phyloP scores from a whole-genome alignment of 768 basidiomycete species.

The Boletus subcaerulescens region DNA sequence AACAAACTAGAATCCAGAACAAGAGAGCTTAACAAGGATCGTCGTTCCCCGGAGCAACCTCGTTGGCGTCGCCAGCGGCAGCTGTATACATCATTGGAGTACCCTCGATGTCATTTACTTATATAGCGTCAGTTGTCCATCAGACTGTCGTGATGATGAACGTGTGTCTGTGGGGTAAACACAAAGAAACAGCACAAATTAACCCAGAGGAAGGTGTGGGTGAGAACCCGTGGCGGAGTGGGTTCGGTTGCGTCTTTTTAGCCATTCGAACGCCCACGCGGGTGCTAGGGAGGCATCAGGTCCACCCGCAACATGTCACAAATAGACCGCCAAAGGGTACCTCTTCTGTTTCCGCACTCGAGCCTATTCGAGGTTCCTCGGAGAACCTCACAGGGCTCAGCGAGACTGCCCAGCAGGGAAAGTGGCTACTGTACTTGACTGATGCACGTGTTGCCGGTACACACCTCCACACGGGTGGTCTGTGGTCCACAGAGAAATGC shows the following conservation, averaged over 20 bases:
- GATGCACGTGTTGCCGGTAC: no score
- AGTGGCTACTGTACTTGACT: neutral
- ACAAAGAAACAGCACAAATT: neutral
- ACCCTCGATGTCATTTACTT: no score
- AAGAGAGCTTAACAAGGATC: neutral
- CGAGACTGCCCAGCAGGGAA: neutral
- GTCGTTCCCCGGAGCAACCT: neutral
- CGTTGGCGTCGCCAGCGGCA: no score
- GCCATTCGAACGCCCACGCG: conserved; percentile 26
- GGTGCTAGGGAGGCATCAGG: conserved; percentile 3
- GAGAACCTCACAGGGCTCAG: neutral
- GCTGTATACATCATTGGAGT: no score
- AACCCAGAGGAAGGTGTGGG: conserved; percentile 3
- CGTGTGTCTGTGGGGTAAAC: conserved; percentile 13
- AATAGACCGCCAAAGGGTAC: conserved; percentile 1
- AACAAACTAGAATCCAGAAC: neutral
- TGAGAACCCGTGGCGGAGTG: conserved; percentile 20
- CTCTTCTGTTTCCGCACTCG: conserved; percentile 2
- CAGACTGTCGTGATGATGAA: conserved; percentile 6
- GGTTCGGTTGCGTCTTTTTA: conserved; percentile 27
- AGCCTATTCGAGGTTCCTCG: neutral
- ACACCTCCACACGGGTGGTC: conserved; percentile 4
- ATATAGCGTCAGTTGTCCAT: no score
- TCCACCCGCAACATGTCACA: conserved; percentile 9
- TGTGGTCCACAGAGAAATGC: neutral